Conservation (phyloP, 441 rosid species). For the Arabidopsis hybrid region DNA sequence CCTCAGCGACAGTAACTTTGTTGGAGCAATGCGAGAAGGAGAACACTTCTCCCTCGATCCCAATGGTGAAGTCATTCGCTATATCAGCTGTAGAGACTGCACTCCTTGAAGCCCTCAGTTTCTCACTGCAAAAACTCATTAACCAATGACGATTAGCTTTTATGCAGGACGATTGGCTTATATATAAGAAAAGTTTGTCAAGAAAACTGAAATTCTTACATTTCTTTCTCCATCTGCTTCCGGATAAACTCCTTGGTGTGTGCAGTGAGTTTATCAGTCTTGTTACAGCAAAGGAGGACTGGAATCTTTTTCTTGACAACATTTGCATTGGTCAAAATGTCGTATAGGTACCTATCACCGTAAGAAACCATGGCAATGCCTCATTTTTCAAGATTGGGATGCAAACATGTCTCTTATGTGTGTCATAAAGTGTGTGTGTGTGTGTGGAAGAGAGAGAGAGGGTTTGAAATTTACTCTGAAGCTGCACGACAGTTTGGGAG, state of each 20-base stretch:
- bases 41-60: constrained; percentile 78
- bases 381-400: constrained; percentile 4
- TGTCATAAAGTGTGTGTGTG: background rate
- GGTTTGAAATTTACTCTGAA: constrained; percentile 67
- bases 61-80: constrained; percentile 78
- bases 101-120: constrained; percentile 75
- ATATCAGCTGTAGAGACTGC: constrained; percentile 84
- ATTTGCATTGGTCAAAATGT: constrained; percentile 75
- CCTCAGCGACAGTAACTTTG: constrained; percentile 73
- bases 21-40: constrained; percentile 77
- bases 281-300: constrained; percentile 86
- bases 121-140: constrained; percentile 61
- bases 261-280: constrained; percentile 92
- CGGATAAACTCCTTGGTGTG: constrained; percentile 87
- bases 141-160: background rate
- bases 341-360: constrained; percentile 74
- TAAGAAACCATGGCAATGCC: constrained; percentile 29
- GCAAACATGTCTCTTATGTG: constrained; percentile 8
- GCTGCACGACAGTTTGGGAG: constrained; percentile 72
- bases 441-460: background rate
- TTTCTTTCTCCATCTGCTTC: constrained; percentile 95
- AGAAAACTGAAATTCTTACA: constrained; percentile 51
- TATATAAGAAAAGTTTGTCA: background rate
- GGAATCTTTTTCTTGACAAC: constrained; percentile 83
- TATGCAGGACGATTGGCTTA: background rate